Evolutionary conservation across 805 yeast species (phyloP).

Genomic region (Pichia gijzeniarum): DNA sequence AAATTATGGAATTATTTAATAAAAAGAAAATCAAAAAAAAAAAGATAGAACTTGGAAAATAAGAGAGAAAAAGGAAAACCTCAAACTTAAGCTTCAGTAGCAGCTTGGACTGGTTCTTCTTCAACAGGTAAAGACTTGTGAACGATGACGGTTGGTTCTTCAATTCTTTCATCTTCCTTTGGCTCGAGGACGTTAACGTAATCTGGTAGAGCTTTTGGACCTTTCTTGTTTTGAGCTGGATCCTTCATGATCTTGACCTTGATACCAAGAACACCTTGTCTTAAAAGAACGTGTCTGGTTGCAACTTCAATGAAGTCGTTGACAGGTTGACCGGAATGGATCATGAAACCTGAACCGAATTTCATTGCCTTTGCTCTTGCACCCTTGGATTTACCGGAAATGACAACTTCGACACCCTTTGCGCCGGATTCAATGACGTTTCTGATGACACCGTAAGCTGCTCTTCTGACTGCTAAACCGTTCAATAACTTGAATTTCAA

Average conservation of each 20-base stretch:
- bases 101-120: conserved; percentile 24
- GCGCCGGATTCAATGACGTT: conserved; percentile 99
- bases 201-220: conserved; percentile 94
- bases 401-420: conserved; percentile 99
- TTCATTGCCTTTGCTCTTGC: conserved; percentile 99
- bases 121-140: conserved; percentile 37
- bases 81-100: conserved; percentile 20
- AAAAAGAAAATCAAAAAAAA: too few species aligned
- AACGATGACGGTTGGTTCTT: conserved; percentile 77
- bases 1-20: not conserved
- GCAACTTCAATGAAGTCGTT: conserved; percentile 97
- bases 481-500: conserved; percentile 94
- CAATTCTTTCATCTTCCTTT: conserved; percentile 82
- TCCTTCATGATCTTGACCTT: conserved; percentile 99
- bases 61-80: not conserved
- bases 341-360: conserved; percentile 99
- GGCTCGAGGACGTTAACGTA: conserved; percentile 89
- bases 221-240: conserved; percentile 79
- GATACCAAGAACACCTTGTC: conserved; percentile 99
- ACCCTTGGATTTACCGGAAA: conserved; percentile 99
- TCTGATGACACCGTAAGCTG: conserved; percentile 99
- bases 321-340: conserved; percentile 99
- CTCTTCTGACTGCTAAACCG: conserved; percentile 99
- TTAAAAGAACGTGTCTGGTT: conserved; percentile 98
- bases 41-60: too few species aligned